These are phyloP conservation scores for Stylonectria norvegica DNA, from an alignment of 2,329 filamentous ascomycete species.

Conservation along the genomic window DNA sequence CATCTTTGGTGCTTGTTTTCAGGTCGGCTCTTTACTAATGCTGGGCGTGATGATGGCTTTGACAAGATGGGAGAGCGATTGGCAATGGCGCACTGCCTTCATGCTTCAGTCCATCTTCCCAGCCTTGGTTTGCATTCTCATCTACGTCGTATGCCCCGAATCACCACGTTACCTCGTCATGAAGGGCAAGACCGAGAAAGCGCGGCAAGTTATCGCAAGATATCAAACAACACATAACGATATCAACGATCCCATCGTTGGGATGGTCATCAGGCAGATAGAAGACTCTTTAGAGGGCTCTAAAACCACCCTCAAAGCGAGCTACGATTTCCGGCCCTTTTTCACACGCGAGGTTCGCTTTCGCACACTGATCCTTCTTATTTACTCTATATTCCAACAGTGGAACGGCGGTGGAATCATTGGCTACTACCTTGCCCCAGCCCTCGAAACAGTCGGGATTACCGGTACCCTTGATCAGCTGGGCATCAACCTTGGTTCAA, in stretches of 20 bases:
- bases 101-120: constrained; percentile 21
- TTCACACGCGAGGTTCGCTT: constrained; percentile 16
- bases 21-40: constrained; percentile 20
- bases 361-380: constrained; percentile 13
- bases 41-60: constrained; percentile 24
- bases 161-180: constrained; percentile 24
- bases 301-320: constrained; percentile 8
- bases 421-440: constrained; percentile 18
- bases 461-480: constrained; percentile 13
- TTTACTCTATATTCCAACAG: constrained; percentile 20
- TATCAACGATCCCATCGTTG: constrained; percentile 17
- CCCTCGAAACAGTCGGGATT: constrained; percentile 17
- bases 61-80: constrained; percentile 21
- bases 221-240: constrained; percentile 21
- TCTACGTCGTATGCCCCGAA: constrained; percentile 22
- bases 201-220: constrained; percentile 14
- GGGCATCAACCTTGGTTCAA: constrained; percentile 18
- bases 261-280: constrained; percentile 18
- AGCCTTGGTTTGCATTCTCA: constrained; percentile 15
- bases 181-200: constrained; percentile 20
- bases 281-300: constrained; percentile 20
- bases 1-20: constrained; percentile 23
- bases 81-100: constrained; percentile 21
- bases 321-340: constrained; percentile 21
- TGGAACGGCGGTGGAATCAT: constrained; percentile 19